Percentiles rank a stretch among this genome's conserved stretches.
These are phyloP conservation scores for Cymbidium sinense DNA, from an alignment of 106 monocot species.

Conservation along the genomic window DNA sequence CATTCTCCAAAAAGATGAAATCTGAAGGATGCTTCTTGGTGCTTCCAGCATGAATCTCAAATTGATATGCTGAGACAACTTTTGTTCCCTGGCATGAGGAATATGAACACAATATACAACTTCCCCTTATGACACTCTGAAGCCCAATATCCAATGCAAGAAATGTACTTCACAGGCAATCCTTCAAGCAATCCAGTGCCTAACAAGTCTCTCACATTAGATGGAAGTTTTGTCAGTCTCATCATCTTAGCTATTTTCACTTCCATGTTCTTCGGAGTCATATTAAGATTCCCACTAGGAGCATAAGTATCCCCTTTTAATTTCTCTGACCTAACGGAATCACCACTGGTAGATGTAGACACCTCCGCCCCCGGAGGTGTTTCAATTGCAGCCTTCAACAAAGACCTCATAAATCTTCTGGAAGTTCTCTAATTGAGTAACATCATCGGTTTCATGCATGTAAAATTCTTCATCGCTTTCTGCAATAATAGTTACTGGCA, in stretches of 20 bases:
- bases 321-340: conserved; percentile 15
- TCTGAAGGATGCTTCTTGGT: conserved; percentile 88
- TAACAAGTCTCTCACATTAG: conserved; percentile 64
- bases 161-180: conserved; percentile 55
- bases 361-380: conserved; percentile 6
- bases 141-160: conserved; percentile 39
- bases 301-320: conserved; percentile 4
- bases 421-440: background rate
- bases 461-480: background rate
- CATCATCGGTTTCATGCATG: background rate
- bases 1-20: conserved; percentile 79
- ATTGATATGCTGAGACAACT: conserved; percentile 64
- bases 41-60: conserved; percentile 89
- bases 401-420: conserved; percentile 37
- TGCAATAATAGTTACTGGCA: background rate
- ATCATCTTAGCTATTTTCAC: conserved; percentile 89
- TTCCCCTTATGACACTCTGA: conserved; percentile 58
- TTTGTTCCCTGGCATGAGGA: conserved; percentile 60
- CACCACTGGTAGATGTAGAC: conserved; percentile 3
- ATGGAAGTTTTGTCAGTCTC: conserved; percentile 47
- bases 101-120: conserved; percentile 73
- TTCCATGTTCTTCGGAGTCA: conserved; percentile 50
- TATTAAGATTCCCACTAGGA: conserved; percentile 8
- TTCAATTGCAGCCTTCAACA: conserved; percentile 15
- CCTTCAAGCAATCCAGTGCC: conserved; percentile 90